phyloP scores from a whole-genome alignment of 2,329 filamentous ascomycete genomes.

The Colletotrichum euphorbiae region DNA sequence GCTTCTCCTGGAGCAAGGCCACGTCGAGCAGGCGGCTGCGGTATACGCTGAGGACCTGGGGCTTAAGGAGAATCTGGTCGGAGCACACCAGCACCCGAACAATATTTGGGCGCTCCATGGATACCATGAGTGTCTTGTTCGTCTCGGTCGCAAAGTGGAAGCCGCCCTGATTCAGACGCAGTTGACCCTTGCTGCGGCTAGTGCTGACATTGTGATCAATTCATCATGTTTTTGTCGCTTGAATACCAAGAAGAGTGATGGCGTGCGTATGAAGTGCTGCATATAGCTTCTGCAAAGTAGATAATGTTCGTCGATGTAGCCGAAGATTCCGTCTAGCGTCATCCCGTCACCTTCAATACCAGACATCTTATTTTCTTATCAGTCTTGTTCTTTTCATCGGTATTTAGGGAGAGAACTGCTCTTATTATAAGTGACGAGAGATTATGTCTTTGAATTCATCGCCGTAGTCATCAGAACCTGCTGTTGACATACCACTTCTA shows the following conservation, averaged over 20 bases:
- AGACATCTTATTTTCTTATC: too few species aligned
- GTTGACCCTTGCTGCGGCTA: conserved; percentile 43
- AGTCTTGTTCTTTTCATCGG: too few species aligned
- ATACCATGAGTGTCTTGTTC: conserved; percentile 75
- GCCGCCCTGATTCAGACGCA: conserved; percentile 48
- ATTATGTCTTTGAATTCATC: too few species aligned
- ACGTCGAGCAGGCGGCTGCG: conserved; percentile 63
- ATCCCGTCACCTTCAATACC: too few species aligned
- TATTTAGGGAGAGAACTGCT: too few species aligned
- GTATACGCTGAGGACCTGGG: conserved; percentile 73
- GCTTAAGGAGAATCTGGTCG: conserved; percentile 66
- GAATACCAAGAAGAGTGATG: too few species aligned
- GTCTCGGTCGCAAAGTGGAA: conserved; percentile 58
- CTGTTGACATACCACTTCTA: too few species aligned
- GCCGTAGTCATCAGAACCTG: too few species aligned
- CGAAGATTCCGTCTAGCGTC: too few species aligned
- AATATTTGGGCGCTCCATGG: conserved; percentile 83
- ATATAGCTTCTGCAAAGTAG: neutral
- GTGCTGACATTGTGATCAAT: conserved; percentile 47
- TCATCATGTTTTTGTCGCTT: conserved; percentile 52
- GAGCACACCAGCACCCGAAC: conserved; percentile 74
- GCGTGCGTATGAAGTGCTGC: too few species aligned
- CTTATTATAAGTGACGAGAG: too few species aligned
- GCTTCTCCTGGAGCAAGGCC: conserved; percentile 73
- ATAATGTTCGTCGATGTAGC: too few species aligned